Conservation (phyloP, 805 yeast genomes). For the Hanseniaspora guilliermondii region DNA sequence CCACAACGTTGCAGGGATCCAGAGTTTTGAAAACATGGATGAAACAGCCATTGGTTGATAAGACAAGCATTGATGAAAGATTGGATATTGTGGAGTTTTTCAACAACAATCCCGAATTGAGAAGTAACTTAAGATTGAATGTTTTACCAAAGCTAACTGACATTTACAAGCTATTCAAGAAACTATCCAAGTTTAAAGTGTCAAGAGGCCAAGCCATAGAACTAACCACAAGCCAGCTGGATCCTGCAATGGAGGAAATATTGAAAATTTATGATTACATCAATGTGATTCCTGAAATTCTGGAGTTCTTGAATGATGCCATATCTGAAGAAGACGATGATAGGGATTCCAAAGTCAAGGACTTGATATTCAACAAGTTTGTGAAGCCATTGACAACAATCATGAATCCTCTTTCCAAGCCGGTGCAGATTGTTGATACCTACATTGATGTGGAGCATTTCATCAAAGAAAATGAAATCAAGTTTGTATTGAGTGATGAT, state of each 20-base stretch:
- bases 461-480: slow-evolving; percentile 62
- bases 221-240: background rate
- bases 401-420: slow-evolving; percentile 44
- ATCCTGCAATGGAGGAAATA: slow-evolving; percentile 57
- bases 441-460: slow-evolving; percentile 79
- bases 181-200: slow-evolving; percentile 31
- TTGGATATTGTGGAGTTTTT: slow-evolving; percentile 65
- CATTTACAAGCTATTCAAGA: slow-evolving; percentile 59
- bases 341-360: slow-evolving; percentile 18
- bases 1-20: slow-evolving; percentile 83
- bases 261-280: slow-evolving; percentile 77
- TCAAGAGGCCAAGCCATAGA: slow-evolving; percentile 34
- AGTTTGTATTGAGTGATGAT: slow-evolving; percentile 82
- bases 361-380: slow-evolving; percentile 40
- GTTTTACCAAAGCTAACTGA: slow-evolving; percentile 71
- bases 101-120: slow-evolving; percentile 53
- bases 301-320: slow-evolving; percentile 36
- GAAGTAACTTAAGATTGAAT: slow-evolving; percentile 54
- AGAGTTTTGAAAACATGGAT: slow-evolving; percentile 86
- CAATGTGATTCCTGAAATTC: slow-evolving; percentile 55
- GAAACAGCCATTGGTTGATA: slow-evolving; percentile 79
- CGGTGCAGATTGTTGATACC: slow-evolving; percentile 79
- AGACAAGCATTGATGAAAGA: slow-evolving; percentile 47
- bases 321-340: slow-evolving; percentile 30
- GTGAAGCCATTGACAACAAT: slow-evolving; percentile 44